Evolutionary conservation across 169 alveolate species (phyloP), one percentile per base, ranked within the genome.

Genomic region (Plasmodium gaboni): DNA sequence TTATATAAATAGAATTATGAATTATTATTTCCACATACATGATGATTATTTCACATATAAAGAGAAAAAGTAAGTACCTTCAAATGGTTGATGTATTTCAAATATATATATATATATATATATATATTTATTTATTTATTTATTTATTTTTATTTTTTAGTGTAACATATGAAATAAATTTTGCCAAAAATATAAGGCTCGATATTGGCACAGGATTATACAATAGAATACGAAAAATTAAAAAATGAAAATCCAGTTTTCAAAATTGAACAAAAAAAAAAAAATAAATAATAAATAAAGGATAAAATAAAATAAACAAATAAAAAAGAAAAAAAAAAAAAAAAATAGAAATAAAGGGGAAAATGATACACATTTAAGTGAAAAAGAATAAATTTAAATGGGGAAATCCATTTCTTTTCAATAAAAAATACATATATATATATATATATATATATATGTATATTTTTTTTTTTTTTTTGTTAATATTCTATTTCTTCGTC

Each of bases 401-500:
- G 70, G n/a, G 17, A 19, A 19, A 19, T 24, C 2, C 26, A 19
- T 24, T 60, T 60, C 26, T 59, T 60, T 60, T 13, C 17, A 13
- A 13, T 6, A 4, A 13, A 60, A 60, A 7, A 24, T 57, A 57
- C 9, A 4, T 57, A 19, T 19, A 19, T 51, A 51, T 15, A 32
- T 10, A 57, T 15, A 55, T 64, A 19, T 64, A 64, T 19, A 28
- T 24, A 38, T 24, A 63, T 63, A 22, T 6, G 10, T 63, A 5
- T 63, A 17, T 22, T 19, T 53, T 15, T 12, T 74, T 74, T 74
- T 60, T 59, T 48, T 65, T 63, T 76, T 61, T 4, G 65, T 55
- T 76, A 94, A 78, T 94, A 94, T 64, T 94, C 94, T 60, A 94
- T 87, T 51, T 94, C 95, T 61, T 94, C 96, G 73, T 92, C 96